Base-by-base conservation (phyloP, 2,329 filamentous ascomycete genomes). In the Paramyrothecium roridum region DNA sequence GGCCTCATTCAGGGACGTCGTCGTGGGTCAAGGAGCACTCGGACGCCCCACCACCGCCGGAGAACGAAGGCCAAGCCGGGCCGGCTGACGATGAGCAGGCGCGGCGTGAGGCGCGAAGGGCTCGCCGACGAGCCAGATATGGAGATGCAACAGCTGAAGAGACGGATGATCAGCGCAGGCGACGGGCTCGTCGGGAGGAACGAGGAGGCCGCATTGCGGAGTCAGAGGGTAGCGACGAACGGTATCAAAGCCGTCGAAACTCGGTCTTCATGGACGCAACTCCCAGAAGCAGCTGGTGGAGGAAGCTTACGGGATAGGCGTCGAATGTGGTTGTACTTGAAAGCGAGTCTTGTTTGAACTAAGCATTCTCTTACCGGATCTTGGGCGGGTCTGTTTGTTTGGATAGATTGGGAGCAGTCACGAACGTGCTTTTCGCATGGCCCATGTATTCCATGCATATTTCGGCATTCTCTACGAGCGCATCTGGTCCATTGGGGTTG, bases 11-110 rank as follows among this genome's bases (percentile, higher is more conserved):
- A 8, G 84, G 84, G 23, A 87, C 84, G 0, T 83, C 81, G 10
- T 86, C 83, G 0, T 87, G 85, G 85, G 84, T 87, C 4, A 86
- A 86, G 67, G 83, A 87, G 13, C 80, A 85, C 61, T 82, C 80
- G 2, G 84, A 86, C 61, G 83, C 83, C 3, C 82, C 82, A 2
- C 82, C 83, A 3, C 83, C 84, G 2, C 82, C 81, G 1, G 76
- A 77, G 0, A 73, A 73, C 43, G 61, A 62, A 48, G 71, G 69
- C 17, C 72, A 73, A 13, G 72, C 69, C 2, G 68, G 67, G 17
- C 71, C 70, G 49, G 65, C 66, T 3, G 76, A 79, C 11, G 77
- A 80, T 26, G 80, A 81, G 20, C 77, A 77, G 50, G 78, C 75
- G 11, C 75, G 80, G 13, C 78, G 78, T 10, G 80, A 81, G 50